Conservation (phyloP, 257 asterid genomes). For the Solanum dulcamara region DNA sequence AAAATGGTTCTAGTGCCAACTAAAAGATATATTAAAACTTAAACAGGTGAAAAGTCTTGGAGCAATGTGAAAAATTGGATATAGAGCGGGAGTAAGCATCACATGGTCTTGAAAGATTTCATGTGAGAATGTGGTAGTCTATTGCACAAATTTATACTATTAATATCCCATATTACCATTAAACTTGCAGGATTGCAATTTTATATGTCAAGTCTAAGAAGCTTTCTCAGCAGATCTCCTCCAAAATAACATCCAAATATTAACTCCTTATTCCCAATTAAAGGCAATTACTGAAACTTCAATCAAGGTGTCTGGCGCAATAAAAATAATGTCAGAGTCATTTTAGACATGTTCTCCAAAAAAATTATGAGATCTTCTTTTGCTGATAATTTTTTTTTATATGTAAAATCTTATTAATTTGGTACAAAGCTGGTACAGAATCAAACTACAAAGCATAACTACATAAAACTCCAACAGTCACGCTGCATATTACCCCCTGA, state of each 20-base stretch:
- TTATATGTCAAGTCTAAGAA: neutral
- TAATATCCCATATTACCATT: neutral
- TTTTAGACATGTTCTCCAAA: too few relatives aligned
- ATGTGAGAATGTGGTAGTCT: neutral
- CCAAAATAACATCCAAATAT: neutral
- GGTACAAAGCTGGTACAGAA: neutral
- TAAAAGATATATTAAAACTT: neutral
- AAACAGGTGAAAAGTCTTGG: neutral
- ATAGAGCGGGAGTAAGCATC: neutral
- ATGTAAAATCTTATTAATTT: neutral
- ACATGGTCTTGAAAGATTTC: neutral
- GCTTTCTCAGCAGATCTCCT: neutral
- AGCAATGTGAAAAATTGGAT: neutral
- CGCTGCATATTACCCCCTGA: neutral
- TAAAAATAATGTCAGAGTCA: too few relatives aligned
- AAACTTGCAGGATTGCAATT: neutral
- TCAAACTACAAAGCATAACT: slow-evolving; percentile 14
- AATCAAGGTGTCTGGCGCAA: too few relatives aligned
- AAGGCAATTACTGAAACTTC: too few relatives aligned
- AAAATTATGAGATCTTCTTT: too few relatives aligned
- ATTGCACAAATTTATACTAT: neutral
- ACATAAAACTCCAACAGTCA: slow-evolving; percentile 34
- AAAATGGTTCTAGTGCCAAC: neutral
- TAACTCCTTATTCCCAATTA: neutral
- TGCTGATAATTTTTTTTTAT: too few relatives aligned